Base-by-base conservation (phyloP, 441 rosid species). In the Populus hybrid region DNA sequence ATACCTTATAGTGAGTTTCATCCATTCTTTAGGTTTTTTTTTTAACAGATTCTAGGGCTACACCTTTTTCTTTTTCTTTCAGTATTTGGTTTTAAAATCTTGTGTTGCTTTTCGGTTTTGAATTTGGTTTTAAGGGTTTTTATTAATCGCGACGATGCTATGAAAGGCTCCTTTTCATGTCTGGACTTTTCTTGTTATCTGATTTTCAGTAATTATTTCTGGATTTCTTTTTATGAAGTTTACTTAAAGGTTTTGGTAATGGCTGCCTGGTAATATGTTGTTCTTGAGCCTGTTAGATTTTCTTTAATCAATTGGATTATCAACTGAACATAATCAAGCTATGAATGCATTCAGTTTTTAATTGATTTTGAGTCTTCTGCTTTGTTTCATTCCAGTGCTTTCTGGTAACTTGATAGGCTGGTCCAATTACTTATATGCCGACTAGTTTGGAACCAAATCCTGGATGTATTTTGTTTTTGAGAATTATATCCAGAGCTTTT, bases 1-100 rank as follows among this genome's bases (percentile, higher is more conserved):
- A 89, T 46, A 89, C 92, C 57, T 76, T 86, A 21, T 90, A 90
- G 94, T 89, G 78, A 82, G 92, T 76, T 2, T 73, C 66, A 63
- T 21, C 66, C 23, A 9, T 63, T 63, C 66, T 9, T 21, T 23
- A 63, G 21, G 26, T 35, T 30, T 1, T 46, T 4, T 61, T 23
- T 21, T 21, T 21, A 0, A 63, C 35, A 32, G 53, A 6, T 69
- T 74, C 18, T 50, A 40, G 73, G 73, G 71, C 67, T 19, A 69
- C 63, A 16, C 36, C 67, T 70, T 23, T 73, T 59, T 26, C 34
- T 32, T 63, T 9, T 36, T 7, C 11, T 6, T 21, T 63, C 34
- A 19, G 9, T 12, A n/a, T 2, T 10, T 63, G 12, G 67, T 76
- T 35, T 78, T 65, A n/a, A 21, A 63, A 63, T 63, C 11, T 63